phyloP scores from a whole-genome alignment of 495 filamentous ascomycete genomes.

The Penicillium cosmopolitanum region DNA sequence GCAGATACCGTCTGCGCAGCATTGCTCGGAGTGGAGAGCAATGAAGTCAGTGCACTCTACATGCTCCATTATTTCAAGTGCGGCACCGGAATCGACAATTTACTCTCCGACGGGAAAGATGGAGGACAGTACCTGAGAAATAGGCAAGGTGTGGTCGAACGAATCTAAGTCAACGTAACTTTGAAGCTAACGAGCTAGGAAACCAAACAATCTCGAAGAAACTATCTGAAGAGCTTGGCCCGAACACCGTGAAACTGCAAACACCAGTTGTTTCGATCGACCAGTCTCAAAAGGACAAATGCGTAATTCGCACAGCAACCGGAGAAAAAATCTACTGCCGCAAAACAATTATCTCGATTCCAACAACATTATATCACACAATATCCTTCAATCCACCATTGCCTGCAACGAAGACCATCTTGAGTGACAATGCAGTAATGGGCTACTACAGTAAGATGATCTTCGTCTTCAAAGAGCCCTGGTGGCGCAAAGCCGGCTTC shows the following conservation, averaged over 20 bases:
- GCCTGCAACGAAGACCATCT: constrained; percentile 24
- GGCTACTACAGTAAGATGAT: constrained; percentile 45
- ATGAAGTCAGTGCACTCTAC: constrained; percentile 46
- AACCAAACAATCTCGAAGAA: constrained; percentile 36
- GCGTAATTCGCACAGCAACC: constrained; percentile 4
- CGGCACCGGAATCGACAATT: constrained; percentile 41
- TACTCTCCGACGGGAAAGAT: constrained; percentile 45
- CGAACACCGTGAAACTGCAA: constrained; percentile 3
- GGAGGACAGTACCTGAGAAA: constrained; percentile 50
- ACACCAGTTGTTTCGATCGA: constrained; percentile 19
- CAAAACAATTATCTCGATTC: constrained; percentile 42
- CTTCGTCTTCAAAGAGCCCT: constrained; percentile 41
- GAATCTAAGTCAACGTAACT: not conserved
- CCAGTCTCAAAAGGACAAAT: constrained; percentile 12
- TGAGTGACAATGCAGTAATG: constrained; percentile 20
- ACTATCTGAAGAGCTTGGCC: constrained; percentile 22
- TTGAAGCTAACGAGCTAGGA: constrained; percentile 9
- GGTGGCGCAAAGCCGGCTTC: constrained; percentile 40
- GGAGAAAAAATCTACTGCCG: constrained; percentile 22
- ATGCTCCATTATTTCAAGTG: constrained; percentile 53
- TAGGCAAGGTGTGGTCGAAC: constrained; percentile 18
- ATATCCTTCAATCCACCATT: constrained; percentile 40
- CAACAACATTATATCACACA: constrained; percentile 35
- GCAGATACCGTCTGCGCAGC: constrained; percentile 14
- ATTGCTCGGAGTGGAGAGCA: constrained; percentile 46